Conservation (phyloP, 495 filamentous ascomycete genomes). For the Daldinia childiae region DNA sequence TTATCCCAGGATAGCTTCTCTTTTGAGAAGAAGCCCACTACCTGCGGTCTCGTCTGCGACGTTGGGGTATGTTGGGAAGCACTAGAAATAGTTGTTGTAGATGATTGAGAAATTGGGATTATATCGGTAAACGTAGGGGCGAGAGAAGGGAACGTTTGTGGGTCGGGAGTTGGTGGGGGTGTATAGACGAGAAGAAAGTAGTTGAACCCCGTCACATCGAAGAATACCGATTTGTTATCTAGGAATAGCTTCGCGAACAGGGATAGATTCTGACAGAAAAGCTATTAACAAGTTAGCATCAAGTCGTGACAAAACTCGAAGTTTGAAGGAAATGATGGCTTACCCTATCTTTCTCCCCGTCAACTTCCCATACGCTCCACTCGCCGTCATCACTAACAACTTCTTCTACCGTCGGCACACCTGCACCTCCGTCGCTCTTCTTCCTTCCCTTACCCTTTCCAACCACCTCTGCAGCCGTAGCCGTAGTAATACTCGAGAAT, state of each 20-base stretch:
- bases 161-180: slow-evolving; percentile 48
- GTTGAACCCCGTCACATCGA: slow-evolving; percentile 92
- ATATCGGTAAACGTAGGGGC: background rate
- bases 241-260: slow-evolving; percentile 98
- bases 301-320: background rate
- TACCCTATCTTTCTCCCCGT: slow-evolving; percentile 83
- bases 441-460: slow-evolving; percentile 52
- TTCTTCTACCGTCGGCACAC: slow-evolving; percentile 57
- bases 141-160: slow-evolving; percentile 8
- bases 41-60: slow-evolving; percentile 53
- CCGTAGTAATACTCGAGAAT: background rate
- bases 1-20: slow-evolving; percentile 99
- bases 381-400: slow-evolving; percentile 63
- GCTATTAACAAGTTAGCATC: slow-evolving; percentile 55
- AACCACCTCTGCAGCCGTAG: background rate
- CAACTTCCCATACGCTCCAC: slow-evolving; percentile 85
- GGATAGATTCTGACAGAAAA: slow-evolving; percentile 94
- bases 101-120: background rate
- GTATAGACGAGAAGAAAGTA: slow-evolving; percentile 89
- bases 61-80: background rate
- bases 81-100: background rate
- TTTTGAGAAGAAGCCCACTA: slow-evolving; percentile 97
- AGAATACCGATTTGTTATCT: slow-evolving; percentile 98
- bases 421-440: slow-evolving; percentile 46
- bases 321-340: slow-evolving; percentile 35